A percentile compares a stretch with the other conserved stretches of the same genome.
Evolutionary conservation across 495 filamentous ascomycete genomes (phyloP).

Genomic region (Umbilicaria muhlenbergii): DNA sequence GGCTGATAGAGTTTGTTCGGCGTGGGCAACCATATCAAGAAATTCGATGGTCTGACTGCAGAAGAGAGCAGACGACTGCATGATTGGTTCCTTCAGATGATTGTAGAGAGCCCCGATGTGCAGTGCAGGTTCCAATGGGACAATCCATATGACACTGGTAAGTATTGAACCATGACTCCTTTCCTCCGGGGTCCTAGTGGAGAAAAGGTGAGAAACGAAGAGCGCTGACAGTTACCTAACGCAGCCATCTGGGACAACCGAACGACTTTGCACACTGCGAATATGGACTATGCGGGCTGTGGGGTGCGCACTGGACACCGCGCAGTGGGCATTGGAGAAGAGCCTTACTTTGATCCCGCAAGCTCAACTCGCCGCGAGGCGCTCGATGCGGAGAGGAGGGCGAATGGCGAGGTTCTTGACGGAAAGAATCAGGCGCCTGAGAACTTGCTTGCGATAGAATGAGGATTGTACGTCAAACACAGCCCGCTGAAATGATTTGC

Average conservation of each 20-base stretch:
- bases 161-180: neutral
- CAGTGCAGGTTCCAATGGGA: constrained; percentile 42
- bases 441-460: too few species aligned
- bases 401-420: too few species aligned
- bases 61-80: constrained; percentile 41
- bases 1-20: constrained; percentile 65
- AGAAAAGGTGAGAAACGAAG: neutral
- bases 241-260: constrained; percentile 66
- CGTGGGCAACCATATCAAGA: constrained; percentile 42
- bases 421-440: too few species aligned
- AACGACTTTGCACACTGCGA: constrained; percentile 52
- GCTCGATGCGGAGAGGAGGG: too few species aligned
- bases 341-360: constrained; percentile 29
- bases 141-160: constrained; percentile 17
- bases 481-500: too few species aligned
- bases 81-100: constrained; percentile 35
- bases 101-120: constrained; percentile 51
- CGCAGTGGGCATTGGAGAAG: constrained; percentile 27
- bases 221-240: neutral
- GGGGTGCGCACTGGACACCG: constrained; percentile 20
- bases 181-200: neutral
- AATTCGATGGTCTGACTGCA: constrained; percentile 47
- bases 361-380: neutral
- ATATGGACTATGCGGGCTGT: constrained; percentile 41
- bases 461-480: too few species aligned